Percentiles rank a stretch among this genome's conserved stretches.
phyloP scores from a whole-genome alignment of 179 eudicot genomes.

The Nepenthes alata region DNA sequence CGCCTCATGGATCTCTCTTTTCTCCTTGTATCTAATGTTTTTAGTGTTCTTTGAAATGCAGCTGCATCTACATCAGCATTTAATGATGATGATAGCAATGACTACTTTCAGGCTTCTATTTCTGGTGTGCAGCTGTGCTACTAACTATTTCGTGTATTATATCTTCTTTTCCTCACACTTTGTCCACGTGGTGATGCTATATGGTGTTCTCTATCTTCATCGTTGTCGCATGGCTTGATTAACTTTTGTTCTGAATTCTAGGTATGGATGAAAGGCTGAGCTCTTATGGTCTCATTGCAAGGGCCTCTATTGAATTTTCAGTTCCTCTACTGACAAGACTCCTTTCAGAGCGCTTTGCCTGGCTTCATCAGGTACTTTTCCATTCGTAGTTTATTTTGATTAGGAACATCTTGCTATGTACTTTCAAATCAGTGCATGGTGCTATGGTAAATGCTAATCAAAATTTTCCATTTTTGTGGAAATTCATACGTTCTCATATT shows the following conservation, averaged over 20 bases:
- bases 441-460: too few species aligned
- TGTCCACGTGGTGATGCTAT: background rate
- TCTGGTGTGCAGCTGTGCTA: constrained; percentile 35
- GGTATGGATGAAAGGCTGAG: constrained; percentile 98
- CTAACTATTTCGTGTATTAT: background rate
- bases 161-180: constrained; percentile 4
- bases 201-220: background rate
- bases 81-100: constrained; percentile 51
- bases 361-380: constrained; percentile 64
- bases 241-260: constrained; percentile 14
- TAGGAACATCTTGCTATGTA: background rate
- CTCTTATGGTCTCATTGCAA: constrained; percentile 85
- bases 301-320: constrained; percentile 63
- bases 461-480: too few species aligned
- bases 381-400: background rate
- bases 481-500: too few species aligned
- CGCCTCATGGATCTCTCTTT: background rate
- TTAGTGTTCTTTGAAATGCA: constrained; percentile 18
- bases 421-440: background rate
- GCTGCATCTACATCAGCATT: constrained; percentile 69
- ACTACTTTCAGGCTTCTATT: constrained; percentile 72
- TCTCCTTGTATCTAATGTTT: constrained; percentile 6
- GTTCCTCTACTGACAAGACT: constrained; percentile 62
- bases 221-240: constrained; percentile 4
- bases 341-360: constrained; percentile 56